These are phyloP conservation scores for Globisporangium emineosum DNA, from an alignment of 352 stramenopile genomes.

Conservation along the genomic window DNA sequence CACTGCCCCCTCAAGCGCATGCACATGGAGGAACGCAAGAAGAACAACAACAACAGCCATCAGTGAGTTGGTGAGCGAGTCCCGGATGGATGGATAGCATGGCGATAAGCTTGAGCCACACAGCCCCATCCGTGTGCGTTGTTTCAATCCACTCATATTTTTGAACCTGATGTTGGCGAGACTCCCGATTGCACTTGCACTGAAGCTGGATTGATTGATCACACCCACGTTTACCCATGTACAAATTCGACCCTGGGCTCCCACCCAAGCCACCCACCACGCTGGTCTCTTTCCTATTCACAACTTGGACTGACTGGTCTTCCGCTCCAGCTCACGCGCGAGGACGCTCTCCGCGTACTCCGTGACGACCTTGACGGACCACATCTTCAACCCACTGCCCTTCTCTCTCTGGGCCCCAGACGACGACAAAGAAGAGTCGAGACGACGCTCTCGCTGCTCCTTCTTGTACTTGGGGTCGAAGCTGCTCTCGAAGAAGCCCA, in stretches of 20 bases:
- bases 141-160: background rate
- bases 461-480: background rate
- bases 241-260: too few relatives aligned
- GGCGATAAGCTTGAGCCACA: background rate
- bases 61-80: background rate
- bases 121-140: background rate
- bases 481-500: conserved; percentile 59
- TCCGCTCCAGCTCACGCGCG: conserved; percentile 19
- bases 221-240: too few relatives aligned
- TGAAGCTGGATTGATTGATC: too few relatives aligned
- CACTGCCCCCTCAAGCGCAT: conserved; percentile 12
- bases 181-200: too few relatives aligned
- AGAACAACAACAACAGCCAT: conserved; percentile 9
- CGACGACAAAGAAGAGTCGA: background rate
- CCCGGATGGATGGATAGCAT: background rate
- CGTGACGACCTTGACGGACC: conserved; percentile 42
- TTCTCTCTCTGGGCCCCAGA: conserved; percentile 5
- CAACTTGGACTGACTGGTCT: background rate
- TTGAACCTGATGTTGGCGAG: background rate
- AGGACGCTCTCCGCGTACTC: conserved; percentile 57
- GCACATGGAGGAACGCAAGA: conserved; percentile 15
- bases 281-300: background rate
- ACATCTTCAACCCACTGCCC: conserved; percentile 26
- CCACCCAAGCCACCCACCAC: too few relatives aligned
- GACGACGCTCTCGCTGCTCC: background rate